These are phyloP conservation scores for Vanderwaltozyma verrucispora DNA, from an alignment of 805 yeast genomes.

Conservation along the genomic window DNA sequence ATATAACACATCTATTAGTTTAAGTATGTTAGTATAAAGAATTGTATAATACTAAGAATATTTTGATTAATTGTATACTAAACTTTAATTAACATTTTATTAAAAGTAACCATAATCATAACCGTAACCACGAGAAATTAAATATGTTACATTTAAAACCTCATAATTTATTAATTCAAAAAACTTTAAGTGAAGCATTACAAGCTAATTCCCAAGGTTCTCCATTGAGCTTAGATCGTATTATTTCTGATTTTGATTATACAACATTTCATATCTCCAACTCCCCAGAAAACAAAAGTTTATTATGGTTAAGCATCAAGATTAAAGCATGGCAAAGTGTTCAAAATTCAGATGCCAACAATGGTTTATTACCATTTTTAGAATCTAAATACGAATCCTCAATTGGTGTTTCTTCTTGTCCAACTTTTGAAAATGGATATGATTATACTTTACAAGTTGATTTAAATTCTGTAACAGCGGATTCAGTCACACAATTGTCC, in stretches of 20 bases:
- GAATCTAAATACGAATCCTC: constrained; percentile 11
- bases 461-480: constrained; percentile 41
- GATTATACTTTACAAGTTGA: constrained; percentile 70
- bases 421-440: constrained; percentile 56
- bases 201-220: constrained; percentile 20
- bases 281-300: constrained; percentile 54
- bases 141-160: constrained; percentile 78
- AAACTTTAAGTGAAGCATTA: constrained; percentile 58
- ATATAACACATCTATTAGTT: too few relatives aligned
- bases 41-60: too few relatives aligned
- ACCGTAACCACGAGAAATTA: too few relatives aligned
- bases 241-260: constrained; percentile 90
- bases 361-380: constrained; percentile 15
- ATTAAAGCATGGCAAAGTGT: constrained; percentile 28
- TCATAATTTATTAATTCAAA: constrained; percentile 71
- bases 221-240: constrained; percentile 56
- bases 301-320: constrained; percentile 19
- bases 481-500: constrained; percentile 53
- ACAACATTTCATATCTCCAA: constrained; percentile 86
- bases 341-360: constrained; percentile 8
- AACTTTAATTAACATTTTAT: too few relatives aligned
- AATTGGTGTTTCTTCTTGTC: constrained; percentile 16
- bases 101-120: too few relatives aligned
- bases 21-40: too few relatives aligned
- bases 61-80: too few relatives aligned